Percentiles rank a stretch among this genome's conserved stretches.
phyloP scores from a whole-genome alignment of 2,329 filamentous ascomycete genomes.

The Tolypocladium guangdongense region DNA sequence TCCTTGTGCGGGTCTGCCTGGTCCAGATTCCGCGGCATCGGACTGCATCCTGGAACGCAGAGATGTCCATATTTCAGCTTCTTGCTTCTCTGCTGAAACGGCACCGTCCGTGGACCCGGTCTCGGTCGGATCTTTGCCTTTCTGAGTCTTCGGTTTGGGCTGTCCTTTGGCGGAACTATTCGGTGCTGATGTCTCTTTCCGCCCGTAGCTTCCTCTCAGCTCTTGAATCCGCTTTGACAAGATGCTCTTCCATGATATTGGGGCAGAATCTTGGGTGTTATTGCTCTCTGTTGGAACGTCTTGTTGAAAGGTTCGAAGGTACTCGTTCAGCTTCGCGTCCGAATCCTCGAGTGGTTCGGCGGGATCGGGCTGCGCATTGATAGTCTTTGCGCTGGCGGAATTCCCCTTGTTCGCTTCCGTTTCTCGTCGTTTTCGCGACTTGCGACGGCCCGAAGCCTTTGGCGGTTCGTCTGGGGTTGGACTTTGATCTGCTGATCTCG shows the following conservation, averaged over 20 bases:
- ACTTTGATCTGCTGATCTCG: background rate
- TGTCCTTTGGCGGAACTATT: background rate
- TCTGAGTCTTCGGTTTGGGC: background rate
- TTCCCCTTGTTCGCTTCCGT: background rate
- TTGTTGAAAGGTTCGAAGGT: background rate
- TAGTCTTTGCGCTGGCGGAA: background rate
- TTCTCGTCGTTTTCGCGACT: background rate
- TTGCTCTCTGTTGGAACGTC: background rate
- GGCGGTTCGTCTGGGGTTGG: background rate
- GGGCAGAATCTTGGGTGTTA: background rate
- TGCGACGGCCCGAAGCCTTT: background rate
- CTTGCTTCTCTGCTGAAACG: background rate
- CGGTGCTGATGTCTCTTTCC: background rate
- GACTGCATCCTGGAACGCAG: constrained; percentile 15
- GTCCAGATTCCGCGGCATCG: background rate
- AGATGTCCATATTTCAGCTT: constrained; percentile 16
- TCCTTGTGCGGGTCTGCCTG: background rate
- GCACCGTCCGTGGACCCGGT: background rate
- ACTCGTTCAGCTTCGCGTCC: background rate
- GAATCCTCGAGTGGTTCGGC: background rate
- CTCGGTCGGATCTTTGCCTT: background rate
- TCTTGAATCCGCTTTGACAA: background rate
- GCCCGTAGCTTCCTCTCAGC: background rate
- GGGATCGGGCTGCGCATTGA: background rate
- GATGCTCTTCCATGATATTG: background rate